Conservation (phyloP, 306 rosid species). For the Ormosia emarginata region DNA sequence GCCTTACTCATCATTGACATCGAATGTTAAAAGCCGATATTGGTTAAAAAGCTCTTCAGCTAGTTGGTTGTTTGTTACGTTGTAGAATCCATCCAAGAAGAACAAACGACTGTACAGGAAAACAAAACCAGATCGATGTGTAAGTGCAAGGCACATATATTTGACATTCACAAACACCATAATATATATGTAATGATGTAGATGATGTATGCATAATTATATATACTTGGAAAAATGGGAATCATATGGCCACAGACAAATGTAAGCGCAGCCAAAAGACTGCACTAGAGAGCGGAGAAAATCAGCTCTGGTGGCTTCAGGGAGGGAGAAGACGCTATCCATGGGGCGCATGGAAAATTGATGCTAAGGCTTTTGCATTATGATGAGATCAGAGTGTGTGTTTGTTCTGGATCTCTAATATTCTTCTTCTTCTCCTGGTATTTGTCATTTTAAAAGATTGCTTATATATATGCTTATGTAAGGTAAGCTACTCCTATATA, state of each 20-base stretch:
- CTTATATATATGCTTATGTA: not conserved
- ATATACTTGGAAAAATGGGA: slow-evolving; percentile 54
- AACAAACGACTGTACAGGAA: slow-evolving; percentile 43
- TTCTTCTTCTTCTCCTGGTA: not conserved
- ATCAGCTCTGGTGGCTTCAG: slow-evolving; percentile 39
- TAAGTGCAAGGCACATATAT: not conserved
- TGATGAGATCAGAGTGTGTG: not conserved
- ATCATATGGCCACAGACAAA: slow-evolving; percentile 65
- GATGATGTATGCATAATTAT: not conserved
- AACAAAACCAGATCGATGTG: not conserved
- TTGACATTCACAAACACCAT: not conserved
- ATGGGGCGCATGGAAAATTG: slow-evolving; percentile 24
- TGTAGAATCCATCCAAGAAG: slow-evolving; percentile 62
- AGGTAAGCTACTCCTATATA: not conserved
- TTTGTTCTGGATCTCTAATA: not conserved
- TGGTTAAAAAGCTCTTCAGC: slow-evolving; percentile 55
- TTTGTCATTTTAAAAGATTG: not conserved
- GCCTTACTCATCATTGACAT: slow-evolving; percentile 58
- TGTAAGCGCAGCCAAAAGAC: slow-evolving; percentile 61
- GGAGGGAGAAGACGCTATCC: slow-evolving; percentile 58
- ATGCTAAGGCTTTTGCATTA: slow-evolving; percentile 14
- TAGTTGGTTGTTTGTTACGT: slow-evolving; percentile 37
- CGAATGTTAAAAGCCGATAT: slow-evolving; percentile 35
- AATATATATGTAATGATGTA: not conserved
- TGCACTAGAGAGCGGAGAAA: slow-evolving; percentile 44